Evolutionary conservation across 805 yeast species (phyloP).

Genomic region (Metschnikowia lachancei): DNA sequence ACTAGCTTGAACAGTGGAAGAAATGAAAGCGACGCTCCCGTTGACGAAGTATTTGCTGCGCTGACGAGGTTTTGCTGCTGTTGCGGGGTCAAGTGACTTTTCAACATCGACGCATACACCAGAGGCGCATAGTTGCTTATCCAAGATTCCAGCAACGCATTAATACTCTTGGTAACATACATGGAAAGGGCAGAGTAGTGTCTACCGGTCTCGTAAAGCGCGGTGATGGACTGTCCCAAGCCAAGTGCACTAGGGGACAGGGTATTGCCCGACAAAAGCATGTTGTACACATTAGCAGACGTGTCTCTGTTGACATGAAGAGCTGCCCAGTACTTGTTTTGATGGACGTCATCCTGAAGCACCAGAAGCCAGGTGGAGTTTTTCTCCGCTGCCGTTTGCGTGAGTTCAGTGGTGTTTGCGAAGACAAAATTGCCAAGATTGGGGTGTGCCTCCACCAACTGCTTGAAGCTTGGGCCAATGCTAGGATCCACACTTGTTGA

Average conservation of each 20-base stretch:
- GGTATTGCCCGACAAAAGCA: conserved; percentile 17
- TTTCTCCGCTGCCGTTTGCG: conserved; percentile 16
- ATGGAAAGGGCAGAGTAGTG: conserved; percentile 33
- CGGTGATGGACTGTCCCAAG: conserved; percentile 20
- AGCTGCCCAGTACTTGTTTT: conserved; percentile 33
- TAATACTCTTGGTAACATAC: conserved; percentile 33
- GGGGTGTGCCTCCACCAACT: conserved; percentile 17
- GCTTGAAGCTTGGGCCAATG: conserved; percentile 20
- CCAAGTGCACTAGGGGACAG: conserved; percentile 17
- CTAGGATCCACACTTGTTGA: conserved; percentile 21
- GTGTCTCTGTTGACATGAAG: conserved; percentile 27
- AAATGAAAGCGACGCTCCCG: conserved; percentile 18
- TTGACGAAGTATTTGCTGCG: conserved; percentile 15
- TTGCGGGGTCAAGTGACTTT: conserved; percentile 13
- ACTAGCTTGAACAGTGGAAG: conserved; percentile 24
- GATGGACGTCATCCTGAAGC: conserved; percentile 24
- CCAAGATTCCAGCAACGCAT: conserved; percentile 23
- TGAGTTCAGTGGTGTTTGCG: conserved; percentile 16
- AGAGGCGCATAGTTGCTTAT: conserved; percentile 20
- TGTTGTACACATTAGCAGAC: conserved; percentile 24
- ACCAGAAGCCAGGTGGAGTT: conserved; percentile 23
- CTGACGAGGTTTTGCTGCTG: conserved; percentile 15
- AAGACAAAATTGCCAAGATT: conserved; percentile 22
- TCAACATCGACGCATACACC: conserved; percentile 21
- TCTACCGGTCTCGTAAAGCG: conserved; percentile 29